Evolutionary conservation across 352 stramenopile genomes (phyloP).

Genomic region (Globisporangium heterothallicum): DNA sequence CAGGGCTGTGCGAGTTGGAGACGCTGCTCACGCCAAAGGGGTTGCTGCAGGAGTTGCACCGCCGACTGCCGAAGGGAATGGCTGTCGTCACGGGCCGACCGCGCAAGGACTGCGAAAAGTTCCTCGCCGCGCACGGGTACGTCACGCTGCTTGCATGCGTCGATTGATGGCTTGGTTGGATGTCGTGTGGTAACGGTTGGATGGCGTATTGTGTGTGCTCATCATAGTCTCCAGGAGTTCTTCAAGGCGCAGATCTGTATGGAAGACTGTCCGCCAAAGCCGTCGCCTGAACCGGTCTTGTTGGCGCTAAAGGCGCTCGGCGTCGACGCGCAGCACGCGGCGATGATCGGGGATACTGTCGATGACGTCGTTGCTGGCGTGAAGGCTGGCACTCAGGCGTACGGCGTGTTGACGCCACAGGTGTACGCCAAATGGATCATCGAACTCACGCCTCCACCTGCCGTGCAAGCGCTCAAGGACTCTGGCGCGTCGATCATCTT

Average conservation of each 20-base stretch:
- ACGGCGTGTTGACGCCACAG: conserved; percentile 87
- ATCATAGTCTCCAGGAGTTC: conserved; percentile 63
- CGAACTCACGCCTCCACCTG: conserved; percentile 40
- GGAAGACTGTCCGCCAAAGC: conserved; percentile 94
- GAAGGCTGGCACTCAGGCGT: conserved; percentile 56
- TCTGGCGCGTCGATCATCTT: conserved; percentile 62
- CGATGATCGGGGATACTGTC: conserved; percentile 95
- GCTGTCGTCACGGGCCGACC: conserved; percentile 91
- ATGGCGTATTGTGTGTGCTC: background rate
- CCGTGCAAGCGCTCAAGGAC: conserved; percentile 46
- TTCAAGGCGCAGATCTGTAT: conserved; percentile 93
- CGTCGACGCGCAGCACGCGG: conserved; percentile 60
- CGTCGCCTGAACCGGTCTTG: conserved; percentile 86
- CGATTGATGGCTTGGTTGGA: background rate
- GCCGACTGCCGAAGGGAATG: conserved; percentile 83
- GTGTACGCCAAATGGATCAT: conserved; percentile 72
- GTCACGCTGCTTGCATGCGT: background rate
- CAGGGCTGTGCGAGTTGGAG: conserved; percentile 88
- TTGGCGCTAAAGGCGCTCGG: conserved; percentile 83
- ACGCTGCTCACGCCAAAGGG: conserved; percentile 87
- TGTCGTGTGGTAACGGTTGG: background rate
- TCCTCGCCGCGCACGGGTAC: conserved; percentile 80
- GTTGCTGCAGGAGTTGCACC: conserved; percentile 75
- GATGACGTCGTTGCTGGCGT: conserved; percentile 92
- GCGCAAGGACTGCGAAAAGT: conserved; percentile 92